Base-by-base conservation (phyloP, 371 early-diverging fungal genomes). In the Mucor plumbeus region DNA sequence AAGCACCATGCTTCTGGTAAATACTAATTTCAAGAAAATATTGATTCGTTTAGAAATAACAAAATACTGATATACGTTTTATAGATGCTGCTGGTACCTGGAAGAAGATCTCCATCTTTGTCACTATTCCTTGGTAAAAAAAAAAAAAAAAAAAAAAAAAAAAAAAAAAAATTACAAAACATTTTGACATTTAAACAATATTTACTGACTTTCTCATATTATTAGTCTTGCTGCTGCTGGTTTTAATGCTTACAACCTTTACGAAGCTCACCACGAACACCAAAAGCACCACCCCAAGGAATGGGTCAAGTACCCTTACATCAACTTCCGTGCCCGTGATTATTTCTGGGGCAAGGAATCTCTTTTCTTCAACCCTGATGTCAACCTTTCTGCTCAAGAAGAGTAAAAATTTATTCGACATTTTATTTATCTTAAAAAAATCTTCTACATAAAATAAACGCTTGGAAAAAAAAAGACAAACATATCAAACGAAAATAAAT, bases 331-430 rank as follows among this genome's bases (percentile, higher is more conserved):
- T 44, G 70, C 59, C 43, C 70, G 70, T 48, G 72, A 76, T 64
- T 80, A 70, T 65, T 83, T 83, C 83, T 83, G 83, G 83, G 83
- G 83, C 57, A 76, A 75, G 62, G 74, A 83, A 57, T 75, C 80
- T 50, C 64, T 83, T 35, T 78, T 83, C 79, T 83, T 83, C 73
- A 83, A 83, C 80, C 83, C 83, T 55, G 68, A 73, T 40, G 80
- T 83, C 59, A 83, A 83, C 73, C 72, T 77, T 61, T 69, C 76
- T 69, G 82, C 78, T 41, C 35, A 54, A 15, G 61, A 61, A 39
- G 69, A 68, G 50, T 68, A 68, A 40, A 21, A 36, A 53, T 9
- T 26, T 13, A 63, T 19, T 47, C 11, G 19, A 26, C 26, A 26
- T 26, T 26, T 26, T 26, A 26, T 26, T 26, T 26, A 26, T 26